Evolutionary conservation across 176 grass and related monocot species (phyloP).

Genomic region (Triticum dicoccoides): DNA sequence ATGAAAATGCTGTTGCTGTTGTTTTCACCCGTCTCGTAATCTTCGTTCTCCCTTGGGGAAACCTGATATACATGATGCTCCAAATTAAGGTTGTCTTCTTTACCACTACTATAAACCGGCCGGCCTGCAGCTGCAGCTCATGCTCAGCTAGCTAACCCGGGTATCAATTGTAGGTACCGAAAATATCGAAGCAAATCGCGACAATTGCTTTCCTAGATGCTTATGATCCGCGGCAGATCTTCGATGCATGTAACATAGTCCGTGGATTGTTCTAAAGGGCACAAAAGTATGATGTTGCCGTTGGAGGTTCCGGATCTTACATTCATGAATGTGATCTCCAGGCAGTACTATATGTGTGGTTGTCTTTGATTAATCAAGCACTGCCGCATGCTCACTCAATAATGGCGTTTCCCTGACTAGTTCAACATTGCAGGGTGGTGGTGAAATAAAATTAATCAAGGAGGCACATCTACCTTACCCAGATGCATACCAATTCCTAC

Average conservation of each 20-base stretch:
- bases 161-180: neutral
- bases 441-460: neutral
- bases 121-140: neutral
- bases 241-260: neutral
- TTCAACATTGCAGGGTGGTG: neutral
- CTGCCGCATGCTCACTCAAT: neutral
- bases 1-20: neutral
- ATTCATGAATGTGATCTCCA: slow-evolving; percentile 8
- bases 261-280: neutral
- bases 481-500: neutral
- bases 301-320: slow-evolving; percentile 20
- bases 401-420: neutral
- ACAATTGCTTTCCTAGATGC: slow-evolving; percentile 24
- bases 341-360: neutral
- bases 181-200: neutral
- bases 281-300: neutral
- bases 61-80: neutral
- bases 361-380: neutral
- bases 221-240: slow-evolving; percentile 10
- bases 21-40: neutral
- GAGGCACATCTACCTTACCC: neutral
- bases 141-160: slow-evolving; percentile 22
- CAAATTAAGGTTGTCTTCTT: neutral
- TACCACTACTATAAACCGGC: neutral
- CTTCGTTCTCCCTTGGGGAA: neutral